These are phyloP conservation scores for Microstegium vimineum DNA, from an alignment of 176 grass and related monocot genomes.

Conservation along the genomic window DNA sequence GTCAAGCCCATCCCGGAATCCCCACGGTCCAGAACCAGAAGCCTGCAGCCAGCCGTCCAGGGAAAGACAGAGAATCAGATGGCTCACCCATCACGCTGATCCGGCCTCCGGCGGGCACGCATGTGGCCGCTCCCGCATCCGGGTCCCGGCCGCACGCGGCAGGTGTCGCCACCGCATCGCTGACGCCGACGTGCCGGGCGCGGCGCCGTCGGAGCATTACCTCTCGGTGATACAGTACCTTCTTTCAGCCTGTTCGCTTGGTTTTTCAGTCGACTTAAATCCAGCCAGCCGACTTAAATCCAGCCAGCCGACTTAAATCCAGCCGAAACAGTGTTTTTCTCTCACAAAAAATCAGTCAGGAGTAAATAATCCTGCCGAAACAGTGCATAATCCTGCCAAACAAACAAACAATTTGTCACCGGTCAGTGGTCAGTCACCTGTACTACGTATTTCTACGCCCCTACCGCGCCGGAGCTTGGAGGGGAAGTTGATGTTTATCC, in stretches of 20 bases:
- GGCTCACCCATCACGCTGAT: conserved; percentile 5
- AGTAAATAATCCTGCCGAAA: too few species aligned
- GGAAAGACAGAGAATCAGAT: neutral
- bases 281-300: too few species aligned
- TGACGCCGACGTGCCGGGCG: neutral
- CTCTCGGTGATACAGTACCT: neutral
- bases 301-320: too few species aligned
- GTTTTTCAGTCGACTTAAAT: too few species aligned
- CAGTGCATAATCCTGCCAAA: too few species aligned
- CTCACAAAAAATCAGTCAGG: too few species aligned
- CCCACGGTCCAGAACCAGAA: neutral
- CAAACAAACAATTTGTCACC: too few species aligned
- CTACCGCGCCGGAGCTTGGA: neutral
- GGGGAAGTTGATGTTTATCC: conserved; percentile 20
- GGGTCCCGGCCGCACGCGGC: neutral
- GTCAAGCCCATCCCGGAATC: conserved; percentile 14
- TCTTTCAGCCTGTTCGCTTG: too few species aligned
- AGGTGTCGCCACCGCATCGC: neutral
- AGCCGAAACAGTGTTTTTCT: too few species aligned
- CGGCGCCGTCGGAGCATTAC: neutral
- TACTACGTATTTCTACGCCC: neutral
- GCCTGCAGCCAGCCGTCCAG: conserved; percentile 2
- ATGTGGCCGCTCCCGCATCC: neutral
- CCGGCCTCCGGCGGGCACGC: neutral
- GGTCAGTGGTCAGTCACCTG: neutral